These are phyloP conservation scores for Poterioochromonas sp. DNA, from an alignment of 352 stramenopile genomes.

Conservation along the genomic window DNA sequence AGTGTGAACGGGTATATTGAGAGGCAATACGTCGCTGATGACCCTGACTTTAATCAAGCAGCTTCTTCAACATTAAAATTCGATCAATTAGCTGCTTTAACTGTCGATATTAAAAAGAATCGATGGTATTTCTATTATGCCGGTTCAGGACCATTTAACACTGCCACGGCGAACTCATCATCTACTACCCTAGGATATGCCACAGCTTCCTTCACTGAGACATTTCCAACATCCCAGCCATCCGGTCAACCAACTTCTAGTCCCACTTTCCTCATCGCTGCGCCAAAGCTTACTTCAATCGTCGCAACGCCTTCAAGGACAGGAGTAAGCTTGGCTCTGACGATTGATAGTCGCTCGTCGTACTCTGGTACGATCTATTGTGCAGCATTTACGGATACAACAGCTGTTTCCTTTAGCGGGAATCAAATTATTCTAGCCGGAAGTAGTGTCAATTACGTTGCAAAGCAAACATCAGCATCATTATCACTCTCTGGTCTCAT, in stretches of 20 bases:
- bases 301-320: not conserved
- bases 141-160: too few species aligned
- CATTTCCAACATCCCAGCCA: not conserved
- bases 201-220: too few species aligned
- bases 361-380: constrained; percentile 28
- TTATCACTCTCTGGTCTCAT: constrained; percentile 5
- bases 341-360: not conserved
- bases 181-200: too few species aligned
- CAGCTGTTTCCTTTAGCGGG: not conserved
- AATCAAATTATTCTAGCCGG: not conserved
- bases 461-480: not conserved
- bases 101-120: too few species aligned
- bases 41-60: too few species aligned
- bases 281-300: not conserved
- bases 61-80: too few species aligned
- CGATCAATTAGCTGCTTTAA: too few species aligned
- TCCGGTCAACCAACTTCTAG: not conserved
- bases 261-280: not conserved
- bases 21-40: too few species aligned
- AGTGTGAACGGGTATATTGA: not conserved
- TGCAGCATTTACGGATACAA: constrained; percentile 20
- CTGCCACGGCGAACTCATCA: too few species aligned
- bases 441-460: not conserved
- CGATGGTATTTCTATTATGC: too few species aligned
- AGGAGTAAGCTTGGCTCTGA: not conserved